These are phyloP conservation scores for Tolypocladium sp. DNA, from an alignment of 2,329 filamentous ascomycete genomes.

Conservation along the genomic window DNA sequence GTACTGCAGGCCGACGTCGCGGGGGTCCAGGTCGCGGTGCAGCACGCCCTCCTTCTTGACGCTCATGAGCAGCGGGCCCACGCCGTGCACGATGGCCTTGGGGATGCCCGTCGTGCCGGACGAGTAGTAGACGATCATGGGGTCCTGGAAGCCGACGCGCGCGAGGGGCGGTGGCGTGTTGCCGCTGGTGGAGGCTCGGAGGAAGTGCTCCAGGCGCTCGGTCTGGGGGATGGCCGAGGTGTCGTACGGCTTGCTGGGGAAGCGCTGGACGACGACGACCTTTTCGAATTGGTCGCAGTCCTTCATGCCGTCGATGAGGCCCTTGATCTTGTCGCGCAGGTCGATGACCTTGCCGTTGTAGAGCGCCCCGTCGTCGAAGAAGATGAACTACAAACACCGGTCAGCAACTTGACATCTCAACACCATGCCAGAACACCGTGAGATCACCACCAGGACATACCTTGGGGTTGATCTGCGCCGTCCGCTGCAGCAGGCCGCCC, in stretches of 20 bases:
- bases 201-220: conserved; percentile 35
- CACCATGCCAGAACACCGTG: neutral
- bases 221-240: conserved; percentile 41
- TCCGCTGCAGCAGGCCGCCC: conserved; percentile 65
- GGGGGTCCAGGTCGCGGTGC: conserved; percentile 31
- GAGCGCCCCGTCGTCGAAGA: conserved; percentile 70
- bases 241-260: conserved; percentile 45
- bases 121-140: conserved; percentile 69
- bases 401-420: conserved; percentile 1
- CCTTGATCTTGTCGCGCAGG: conserved; percentile 62
- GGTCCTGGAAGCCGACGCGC: conserved; percentile 60
- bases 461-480: conserved; percentile 66
- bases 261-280: conserved; percentile 58
- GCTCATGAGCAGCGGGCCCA: conserved; percentile 52
- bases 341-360: conserved; percentile 74
- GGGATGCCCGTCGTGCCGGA: conserved; percentile 76
- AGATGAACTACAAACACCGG: conserved; percentile 60
- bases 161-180: conserved; percentile 39
- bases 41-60: conserved; percentile 48
- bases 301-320: conserved; percentile 58
- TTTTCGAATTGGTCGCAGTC: conserved; percentile 51
- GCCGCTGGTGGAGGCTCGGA: too few species aligned
- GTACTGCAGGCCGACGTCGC: conserved; percentile 42
- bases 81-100: conserved; percentile 77
- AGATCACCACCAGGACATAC: conserved; percentile 20